Evolutionary conservation across 2,329 filamentous ascomycete species (phyloP).

Genomic region (Metarhizium humberi): DNA sequence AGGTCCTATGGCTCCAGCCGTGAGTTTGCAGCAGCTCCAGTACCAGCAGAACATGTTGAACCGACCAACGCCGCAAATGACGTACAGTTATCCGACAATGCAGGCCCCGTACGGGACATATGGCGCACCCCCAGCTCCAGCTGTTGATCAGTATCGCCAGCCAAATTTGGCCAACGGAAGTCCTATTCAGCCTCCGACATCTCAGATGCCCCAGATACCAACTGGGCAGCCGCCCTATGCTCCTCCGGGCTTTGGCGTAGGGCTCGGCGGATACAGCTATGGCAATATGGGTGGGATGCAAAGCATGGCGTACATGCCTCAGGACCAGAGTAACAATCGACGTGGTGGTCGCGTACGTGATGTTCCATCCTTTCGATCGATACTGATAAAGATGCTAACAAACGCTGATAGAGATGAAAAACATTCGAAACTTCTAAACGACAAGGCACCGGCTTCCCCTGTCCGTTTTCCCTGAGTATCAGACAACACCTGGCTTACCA

Average conservation of each 20-base stretch:
- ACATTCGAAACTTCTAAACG: background rate
- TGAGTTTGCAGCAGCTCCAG: slow-evolving; percentile 45
- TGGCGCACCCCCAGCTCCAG: slow-evolving; percentile 31
- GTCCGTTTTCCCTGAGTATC: background rate
- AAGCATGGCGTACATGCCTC: slow-evolving; percentile 41
- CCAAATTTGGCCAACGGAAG: slow-evolving; percentile 41
- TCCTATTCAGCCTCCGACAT: slow-evolving; percentile 36
- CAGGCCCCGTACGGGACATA: slow-evolving; percentile 47
- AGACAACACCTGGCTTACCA: background rate
- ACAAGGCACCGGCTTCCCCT: background rate
- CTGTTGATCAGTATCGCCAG: slow-evolving; percentile 47
- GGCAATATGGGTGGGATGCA: slow-evolving; percentile 37
- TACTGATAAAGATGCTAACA: background rate
- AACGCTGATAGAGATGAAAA: slow-evolving; percentile 16
- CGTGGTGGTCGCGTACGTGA: slow-evolving; percentile 46
- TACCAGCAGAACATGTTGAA: slow-evolving; percentile 51
- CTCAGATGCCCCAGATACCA: slow-evolving; percentile 29
- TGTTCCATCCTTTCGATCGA: background rate
- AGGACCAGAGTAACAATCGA: slow-evolving; percentile 46
- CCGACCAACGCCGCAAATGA: slow-evolving; percentile 43
- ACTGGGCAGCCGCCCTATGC: slow-evolving; percentile 34
- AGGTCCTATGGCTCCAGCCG: slow-evolving; percentile 34
- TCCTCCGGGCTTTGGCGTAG: slow-evolving; percentile 41
- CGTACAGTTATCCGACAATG: slow-evolving; percentile 48
- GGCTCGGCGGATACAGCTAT: slow-evolving; percentile 36